A percentile compares a stretch with the other conserved stretches of the same genome.
Conservation (phyloP, 2,329 filamentous ascomycete genomes). For the Teratosphaeria nubilosa region DNA sequence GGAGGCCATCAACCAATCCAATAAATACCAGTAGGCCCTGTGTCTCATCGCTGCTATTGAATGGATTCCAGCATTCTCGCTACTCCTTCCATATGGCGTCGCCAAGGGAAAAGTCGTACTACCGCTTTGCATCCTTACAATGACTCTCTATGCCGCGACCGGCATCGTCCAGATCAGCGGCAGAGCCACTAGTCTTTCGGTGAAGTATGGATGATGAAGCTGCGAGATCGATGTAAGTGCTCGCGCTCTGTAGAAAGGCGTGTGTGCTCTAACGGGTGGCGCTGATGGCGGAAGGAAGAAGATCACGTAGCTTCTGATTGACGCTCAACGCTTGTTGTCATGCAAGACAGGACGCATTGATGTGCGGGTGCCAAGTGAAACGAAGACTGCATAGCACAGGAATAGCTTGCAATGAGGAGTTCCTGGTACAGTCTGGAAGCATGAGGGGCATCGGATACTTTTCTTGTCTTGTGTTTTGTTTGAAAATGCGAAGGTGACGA, state of each 20-base stretch:
- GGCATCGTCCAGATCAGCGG: slow-evolving; percentile 5
- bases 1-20: no score
- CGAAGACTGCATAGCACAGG: neutral
- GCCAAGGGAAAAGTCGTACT: slow-evolving; percentile 2
- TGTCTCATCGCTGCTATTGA: no score
- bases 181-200: neutral
- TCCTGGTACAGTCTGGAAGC: neutral
- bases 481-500: no score
- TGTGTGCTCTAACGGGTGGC: no score
- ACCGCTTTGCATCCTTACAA: slow-evolving; percentile 11
- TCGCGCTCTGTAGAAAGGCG: no score
- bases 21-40: no score
- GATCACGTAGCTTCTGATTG: no score
- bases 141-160: slow-evolving; percentile 7
- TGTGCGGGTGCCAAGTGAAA: neutral
- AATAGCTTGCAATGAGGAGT: neutral
- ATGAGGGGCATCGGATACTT: neutral
- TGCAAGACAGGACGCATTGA: neutral
- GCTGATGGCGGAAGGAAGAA: neutral
- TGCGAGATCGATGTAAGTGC: no score
- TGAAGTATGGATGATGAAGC: slow-evolving; percentile 1
- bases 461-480: no score
- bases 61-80: slow-evolving; percentile 9
- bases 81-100: slow-evolving; percentile 12
- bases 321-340: no score